phyloP scores from a whole-genome alignment of 2,329 filamentous ascomycete genomes.

The Trichoderma arundinaceum region DNA sequence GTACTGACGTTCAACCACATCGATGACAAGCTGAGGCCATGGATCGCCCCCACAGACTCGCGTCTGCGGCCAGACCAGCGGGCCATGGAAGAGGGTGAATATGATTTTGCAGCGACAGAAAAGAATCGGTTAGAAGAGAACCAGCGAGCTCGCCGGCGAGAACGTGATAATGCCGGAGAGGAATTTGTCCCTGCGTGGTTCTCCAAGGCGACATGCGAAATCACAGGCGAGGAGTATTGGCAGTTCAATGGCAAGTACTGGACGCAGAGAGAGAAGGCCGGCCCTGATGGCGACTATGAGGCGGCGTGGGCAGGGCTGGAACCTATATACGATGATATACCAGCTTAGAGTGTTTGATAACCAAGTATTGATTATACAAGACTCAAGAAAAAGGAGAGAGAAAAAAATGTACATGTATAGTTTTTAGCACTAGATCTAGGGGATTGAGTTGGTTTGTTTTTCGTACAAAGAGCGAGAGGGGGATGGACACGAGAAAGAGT shows the following conservation, averaged over 20 bases:
- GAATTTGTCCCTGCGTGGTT: constrained; percentile 91
- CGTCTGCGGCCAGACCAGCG: constrained; percentile 91
- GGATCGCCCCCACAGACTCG: constrained; percentile 90
- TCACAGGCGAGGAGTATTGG: constrained; percentile 92
- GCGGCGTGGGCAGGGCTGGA: constrained; percentile 74
- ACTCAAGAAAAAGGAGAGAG: neutral
- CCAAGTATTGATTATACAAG: neutral
- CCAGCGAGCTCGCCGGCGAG: constrained; percentile 76
- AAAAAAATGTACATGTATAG: constrained; percentile 20
- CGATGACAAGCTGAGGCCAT: constrained; percentile 76
- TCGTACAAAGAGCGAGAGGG: neutral
- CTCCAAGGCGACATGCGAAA: constrained; percentile 68
- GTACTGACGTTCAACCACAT: constrained; percentile 93
- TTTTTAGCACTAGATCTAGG: constrained; percentile 7
- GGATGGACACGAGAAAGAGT: neutral
- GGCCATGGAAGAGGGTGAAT: constrained; percentile 98
- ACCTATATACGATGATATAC: constrained; percentile 66
- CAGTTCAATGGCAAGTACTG: constrained; percentile 89
- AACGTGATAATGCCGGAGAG: constrained; percentile 77
- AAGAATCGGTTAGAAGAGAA: constrained; percentile 95
- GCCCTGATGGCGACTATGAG: constrained; percentile 59
- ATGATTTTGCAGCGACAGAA: constrained; percentile 89
- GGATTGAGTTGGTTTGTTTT: neutral
- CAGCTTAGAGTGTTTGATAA: neutral
- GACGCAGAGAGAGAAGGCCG: constrained; percentile 71